Base-by-base conservation (phyloP, 179 eudicot genomes). In the Silene noctiflora region DNA sequence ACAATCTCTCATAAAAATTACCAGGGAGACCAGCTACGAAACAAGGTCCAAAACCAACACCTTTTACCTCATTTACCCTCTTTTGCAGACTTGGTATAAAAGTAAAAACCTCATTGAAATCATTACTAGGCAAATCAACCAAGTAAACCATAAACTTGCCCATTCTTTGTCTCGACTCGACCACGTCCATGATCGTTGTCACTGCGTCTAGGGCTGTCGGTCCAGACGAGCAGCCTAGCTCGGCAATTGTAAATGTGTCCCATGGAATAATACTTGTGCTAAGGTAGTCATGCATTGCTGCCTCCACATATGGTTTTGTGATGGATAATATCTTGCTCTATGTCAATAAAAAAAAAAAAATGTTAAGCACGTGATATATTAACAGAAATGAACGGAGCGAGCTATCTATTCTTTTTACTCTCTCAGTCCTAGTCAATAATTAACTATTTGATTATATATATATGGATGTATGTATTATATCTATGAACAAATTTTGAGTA, bases 51-150 rank as follows among this genome's bases (percentile, higher is more conserved):
- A 77, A 73, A 20, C 70, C 75, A 42, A 20, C 35, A n/a, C 78
- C 80, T 19, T 75, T 83, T 56, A 81, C 75, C 16, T 79, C 19
- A 29, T 4, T 72, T 20, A 79, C 51, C 33, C 42, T 79, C 17
- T 55, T 64, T 3, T 85, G 79, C 12, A 79, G 77, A 25, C 55
- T 66, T 19, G 72, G 35, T 56, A 83, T 21, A 1, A 62, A 72
- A 31, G 8, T 55, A 67, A 87, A 87, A 46, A 87, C 74, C 13
- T 55, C 67, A 71, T 89, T 89, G 87, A 88, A 89, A 76, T 89
- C 94, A 63, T 89, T 89, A 21, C 86, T 83, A 0, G 90, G 91
- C 56, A 89, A 87, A 70, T 89, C 94, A 58, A 86, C 88, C 74
- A 89, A 59, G n/a, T 59, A 85, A 60, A 89, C 78, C 82, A 83